These are phyloP conservation scores for Hippophae gyantsensis DNA, from an alignment of 306 rosid genomes.

Conservation along the genomic window DNA sequence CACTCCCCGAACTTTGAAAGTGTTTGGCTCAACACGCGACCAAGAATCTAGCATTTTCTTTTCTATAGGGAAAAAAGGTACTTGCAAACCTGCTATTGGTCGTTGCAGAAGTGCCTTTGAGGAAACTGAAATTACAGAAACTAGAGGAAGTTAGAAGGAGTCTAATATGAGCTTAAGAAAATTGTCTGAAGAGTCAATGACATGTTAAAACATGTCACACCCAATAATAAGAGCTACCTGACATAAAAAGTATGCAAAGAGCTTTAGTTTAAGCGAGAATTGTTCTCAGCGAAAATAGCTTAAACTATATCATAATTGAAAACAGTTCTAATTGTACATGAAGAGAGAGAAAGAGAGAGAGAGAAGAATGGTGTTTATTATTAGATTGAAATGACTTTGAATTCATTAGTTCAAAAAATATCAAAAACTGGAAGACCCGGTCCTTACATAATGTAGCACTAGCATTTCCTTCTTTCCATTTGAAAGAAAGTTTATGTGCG, in stretches of 20 bases:
- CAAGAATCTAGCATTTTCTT: constrained; percentile 88
- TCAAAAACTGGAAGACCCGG: too few species aligned
- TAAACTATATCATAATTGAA: too few species aligned
- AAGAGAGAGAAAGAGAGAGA: too few species aligned
- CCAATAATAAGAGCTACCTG: too few species aligned
- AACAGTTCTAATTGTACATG: too few species aligned
- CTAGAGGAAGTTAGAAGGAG: constrained; percentile 7
- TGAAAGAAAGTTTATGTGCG: constrained; percentile 52
- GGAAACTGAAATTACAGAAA: constrained; percentile 57
- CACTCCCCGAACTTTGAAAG: constrained; percentile 72
- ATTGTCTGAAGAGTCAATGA: not conserved
- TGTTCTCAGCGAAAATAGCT: too few species aligned
- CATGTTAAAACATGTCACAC: not conserved
- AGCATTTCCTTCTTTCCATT: constrained; percentile 63
- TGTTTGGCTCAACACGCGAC: constrained; percentile 74
- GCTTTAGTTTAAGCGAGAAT: too few species aligned
- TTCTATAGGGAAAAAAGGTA: constrained; percentile 78
- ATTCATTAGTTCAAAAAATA: too few species aligned
- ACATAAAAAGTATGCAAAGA: too few species aligned
- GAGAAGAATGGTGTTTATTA: too few species aligned
- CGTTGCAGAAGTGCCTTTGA: constrained; percentile 71
- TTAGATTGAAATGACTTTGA: too few species aligned
- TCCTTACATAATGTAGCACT: constrained; percentile 58
- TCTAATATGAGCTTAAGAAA: constrained; percentile 1
- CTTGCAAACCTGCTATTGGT: constrained; percentile 89